Conservation (phyloP, 345 rosid species). For the Viola odorata region DNA sequence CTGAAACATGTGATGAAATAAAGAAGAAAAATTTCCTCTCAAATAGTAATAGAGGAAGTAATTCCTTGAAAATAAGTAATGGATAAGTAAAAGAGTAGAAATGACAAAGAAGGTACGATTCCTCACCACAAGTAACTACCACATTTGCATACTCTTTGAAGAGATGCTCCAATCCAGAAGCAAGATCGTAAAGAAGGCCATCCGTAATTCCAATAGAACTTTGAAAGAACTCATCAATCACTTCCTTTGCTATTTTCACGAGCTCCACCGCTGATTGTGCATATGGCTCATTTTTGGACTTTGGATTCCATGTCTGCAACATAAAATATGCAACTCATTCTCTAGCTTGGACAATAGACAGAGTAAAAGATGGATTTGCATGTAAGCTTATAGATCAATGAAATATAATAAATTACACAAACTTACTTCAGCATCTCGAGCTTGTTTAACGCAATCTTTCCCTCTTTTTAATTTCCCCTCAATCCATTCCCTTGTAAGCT, state of each 20-base stretch:
- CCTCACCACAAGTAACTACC: constrained; percentile 74
- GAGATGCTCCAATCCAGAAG: constrained; percentile 58
- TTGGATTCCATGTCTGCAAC: constrained; percentile 88
- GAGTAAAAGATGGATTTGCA: not conserved
- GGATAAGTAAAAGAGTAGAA: not conserved
- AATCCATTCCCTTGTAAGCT: constrained; percentile 59
- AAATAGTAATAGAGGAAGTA: no score
- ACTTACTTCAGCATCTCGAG: constrained; percentile 77
- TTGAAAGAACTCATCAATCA: constrained; percentile 72
- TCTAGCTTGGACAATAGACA: not conserved
- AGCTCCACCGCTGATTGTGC: constrained; percentile 69
- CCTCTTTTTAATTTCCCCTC: constrained; percentile 46
- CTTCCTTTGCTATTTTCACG: constrained; percentile 54
- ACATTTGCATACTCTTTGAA: constrained; percentile 69
- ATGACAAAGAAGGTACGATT: not conserved
- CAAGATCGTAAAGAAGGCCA: constrained; percentile 64
- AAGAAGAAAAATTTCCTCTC: no score
- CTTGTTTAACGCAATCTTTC: constrained; percentile 41
- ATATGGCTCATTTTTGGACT: constrained; percentile 85
- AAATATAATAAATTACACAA: not conserved
- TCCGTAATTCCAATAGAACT: constrained; percentile 73
- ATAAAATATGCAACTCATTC: constrained; percentile 9
- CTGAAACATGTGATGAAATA: no score
- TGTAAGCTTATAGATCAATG: not conserved
- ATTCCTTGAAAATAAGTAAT: no score